Conservation (phyloP, 2,329 filamentous ascomycete genomes). For the Huntiella savannae region DNA sequence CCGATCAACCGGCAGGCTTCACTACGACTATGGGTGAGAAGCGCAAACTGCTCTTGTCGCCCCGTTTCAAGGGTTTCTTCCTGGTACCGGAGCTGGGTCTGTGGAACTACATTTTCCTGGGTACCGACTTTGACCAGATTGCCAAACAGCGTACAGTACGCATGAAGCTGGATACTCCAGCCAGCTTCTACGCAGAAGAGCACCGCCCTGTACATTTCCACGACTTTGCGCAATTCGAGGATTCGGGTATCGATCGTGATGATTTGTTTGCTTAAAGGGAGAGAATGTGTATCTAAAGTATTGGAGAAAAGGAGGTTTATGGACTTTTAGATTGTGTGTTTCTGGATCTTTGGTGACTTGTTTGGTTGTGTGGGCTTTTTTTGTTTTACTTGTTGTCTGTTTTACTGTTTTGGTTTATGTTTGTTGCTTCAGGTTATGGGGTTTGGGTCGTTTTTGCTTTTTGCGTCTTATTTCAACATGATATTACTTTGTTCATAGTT, state of each 20-base stretch:
- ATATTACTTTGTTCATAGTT: neutral
- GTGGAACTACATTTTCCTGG: slow-evolving; percentile 99
- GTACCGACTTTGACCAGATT: slow-evolving; percentile 64
- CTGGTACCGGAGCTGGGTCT: slow-evolving; percentile 72
- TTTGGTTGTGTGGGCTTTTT: neutral
- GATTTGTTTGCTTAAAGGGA: slow-evolving; percentile 67
- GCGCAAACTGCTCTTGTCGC: slow-evolving; percentile 79
- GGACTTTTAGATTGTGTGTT: neutral
- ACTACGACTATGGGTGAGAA: slow-evolving; percentile 84
- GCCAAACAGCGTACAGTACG: slow-evolving; percentile 72
- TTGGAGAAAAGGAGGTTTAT: neutral
- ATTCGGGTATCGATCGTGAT: slow-evolving; percentile 81
- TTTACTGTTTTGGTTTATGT: neutral
- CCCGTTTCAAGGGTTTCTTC: slow-evolving; percentile 91
- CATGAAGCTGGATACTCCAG: slow-evolving; percentile 83
- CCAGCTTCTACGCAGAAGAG: slow-evolving; percentile 76
- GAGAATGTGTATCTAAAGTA: neutral
- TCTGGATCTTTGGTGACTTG: neutral
- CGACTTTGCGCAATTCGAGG: slow-evolving; percentile 91
- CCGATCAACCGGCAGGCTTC: slow-evolving; percentile 88
- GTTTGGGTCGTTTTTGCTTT: neutral
- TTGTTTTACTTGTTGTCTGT: neutral
- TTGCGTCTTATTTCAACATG: neutral
- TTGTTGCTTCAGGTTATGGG: neutral
- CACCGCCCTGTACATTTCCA: slow-evolving; percentile 92